Evolutionary conservation across 164 flowering plant genomes (phyloP), one percentile per base, ranked within the genome.

Genomic region (Brasenia schreberi): DNA sequence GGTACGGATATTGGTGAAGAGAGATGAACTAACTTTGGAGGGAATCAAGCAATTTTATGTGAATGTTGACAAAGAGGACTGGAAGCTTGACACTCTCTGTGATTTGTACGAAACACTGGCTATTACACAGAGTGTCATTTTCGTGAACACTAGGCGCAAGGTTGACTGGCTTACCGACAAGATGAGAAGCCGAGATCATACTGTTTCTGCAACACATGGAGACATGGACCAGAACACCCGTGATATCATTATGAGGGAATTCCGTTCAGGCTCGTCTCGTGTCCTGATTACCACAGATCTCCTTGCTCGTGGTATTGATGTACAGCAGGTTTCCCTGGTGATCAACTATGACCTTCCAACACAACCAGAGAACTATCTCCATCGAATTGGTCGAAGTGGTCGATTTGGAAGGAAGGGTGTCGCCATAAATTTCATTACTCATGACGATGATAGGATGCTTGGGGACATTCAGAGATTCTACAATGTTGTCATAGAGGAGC

Each of bases 141-240:
- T 90, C 60, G 92, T 90, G 10, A 90, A 88, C 84, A 90, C 97
- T 7, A 71, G 97, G 58, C 90, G 97, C 27, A 90, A 90, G 80
- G 96, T 89, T n/a, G 96, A 89, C 72, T 89, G 96, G 96, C 86
- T 89, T 0, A 87, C 96, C 0, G 96, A 89, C 78, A 85, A 89
- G 77, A 89, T 89, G 92, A 65, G 96, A 68, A 75, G 89, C 74
- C 87, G 96, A 23, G 96, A 88, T 72, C 96, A 88, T 71, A 88
- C 95, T 0, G 95, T 88, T 42, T 88, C 95, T 2, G 95, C 95
- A n/a, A 87, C 90, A 61, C 94, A 88, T 43, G 90, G 94, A 71
- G 91, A 88, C 81, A 88, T 88, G 95, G 89, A 89, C 75, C 92
- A 87, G 77, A 89, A 89, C 78, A 87, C 96, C 11, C 75, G 96